A percentile compares a stretch with the other conserved stretches of the same genome.
Evolutionary conservation across 2,329 filamentous ascomycete genomes (phyloP).

Genomic region (Knufia petricola): DNA sequence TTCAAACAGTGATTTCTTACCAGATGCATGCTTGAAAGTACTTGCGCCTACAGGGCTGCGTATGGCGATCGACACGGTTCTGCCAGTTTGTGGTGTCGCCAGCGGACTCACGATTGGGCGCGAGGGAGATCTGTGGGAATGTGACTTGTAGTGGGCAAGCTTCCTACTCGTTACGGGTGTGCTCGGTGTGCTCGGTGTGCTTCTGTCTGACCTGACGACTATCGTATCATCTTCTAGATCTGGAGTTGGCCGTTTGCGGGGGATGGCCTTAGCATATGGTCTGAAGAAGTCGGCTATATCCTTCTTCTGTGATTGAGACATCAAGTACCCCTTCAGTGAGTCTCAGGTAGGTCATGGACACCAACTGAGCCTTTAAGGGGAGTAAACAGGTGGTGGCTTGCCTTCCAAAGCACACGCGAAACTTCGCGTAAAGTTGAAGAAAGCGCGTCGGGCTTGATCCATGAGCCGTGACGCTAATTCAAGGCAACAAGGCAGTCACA

Average conservation of each 20-base stretch:
- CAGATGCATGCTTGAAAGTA: background rate
- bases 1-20: conserved; percentile 1
- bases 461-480: too few species aligned
- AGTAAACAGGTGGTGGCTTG: too few species aligned
- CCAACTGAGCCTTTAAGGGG: too few species aligned
- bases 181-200: background rate
- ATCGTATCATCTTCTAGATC: conserved; percentile 20
- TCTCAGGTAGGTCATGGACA: too few species aligned
- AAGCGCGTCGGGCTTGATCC: too few species aligned
- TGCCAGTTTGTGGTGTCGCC: conserved; percentile 10
- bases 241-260: conserved; percentile 22
- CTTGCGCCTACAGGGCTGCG: conserved; percentile 12
- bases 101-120: background rate
- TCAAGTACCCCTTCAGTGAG: too few species aligned
- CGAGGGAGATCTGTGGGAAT: conserved; percentile 6
- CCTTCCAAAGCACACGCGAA: too few species aligned
- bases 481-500: too few species aligned
- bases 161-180: conserved; percentile 3
- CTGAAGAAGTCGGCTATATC: conserved; percentile 37
- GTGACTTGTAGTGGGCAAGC: background rate
- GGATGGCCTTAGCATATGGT: conserved; percentile 27
- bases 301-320: conserved; percentile 11
- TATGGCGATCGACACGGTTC: conserved; percentile 14
- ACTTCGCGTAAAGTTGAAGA: too few species aligned
- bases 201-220: conserved; percentile 4